phyloP scores from a whole-genome alignment of 164 flowering plant species.

The Macadamia integrifolia region DNA sequence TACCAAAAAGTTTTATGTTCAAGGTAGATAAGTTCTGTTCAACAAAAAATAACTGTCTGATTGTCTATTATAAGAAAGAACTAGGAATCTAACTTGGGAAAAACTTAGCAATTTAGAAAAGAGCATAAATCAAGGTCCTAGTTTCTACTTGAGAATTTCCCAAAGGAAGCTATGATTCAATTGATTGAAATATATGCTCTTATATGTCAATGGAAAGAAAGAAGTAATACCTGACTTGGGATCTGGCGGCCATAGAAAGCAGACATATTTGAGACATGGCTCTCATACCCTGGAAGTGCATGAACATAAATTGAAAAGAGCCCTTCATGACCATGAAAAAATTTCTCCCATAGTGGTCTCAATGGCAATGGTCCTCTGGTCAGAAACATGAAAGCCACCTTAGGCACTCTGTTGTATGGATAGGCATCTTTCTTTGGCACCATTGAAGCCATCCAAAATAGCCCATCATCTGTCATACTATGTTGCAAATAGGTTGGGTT shows the following conservation, averaged over 20 bases:
- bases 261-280: conserved; percentile 29
- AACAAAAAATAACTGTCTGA: too few relatives aligned
- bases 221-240: conserved; percentile 39
- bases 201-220: neutral
- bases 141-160: too few relatives aligned
- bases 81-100: too few relatives aligned
- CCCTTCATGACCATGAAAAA: conserved; percentile 36
- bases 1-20: too few relatives aligned
- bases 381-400: conserved; percentile 38
- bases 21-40: too few relatives aligned
- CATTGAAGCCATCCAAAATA: conserved; percentile 37
- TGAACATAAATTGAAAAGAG: conserved; percentile 42
- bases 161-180: too few relatives aligned
- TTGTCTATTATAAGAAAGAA: too few relatives aligned
- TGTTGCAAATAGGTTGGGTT: conserved; percentile 21
- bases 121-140: too few relatives aligned
- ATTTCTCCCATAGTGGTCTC: conserved; percentile 40
- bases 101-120: too few relatives aligned
- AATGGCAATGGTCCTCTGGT: conserved; percentile 40
- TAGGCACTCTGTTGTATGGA: conserved; percentile 29
- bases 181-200: too few relatives aligned
- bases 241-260: conserved; percentile 45
- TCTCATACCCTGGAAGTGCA: conserved; percentile 32
- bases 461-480: conserved; percentile 27
- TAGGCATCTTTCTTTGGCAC: conserved; percentile 21